These are phyloP conservation scores for Bruguiera parviflora DNA, from an alignment of 345 rosid species.

Conservation along the genomic window DNA sequence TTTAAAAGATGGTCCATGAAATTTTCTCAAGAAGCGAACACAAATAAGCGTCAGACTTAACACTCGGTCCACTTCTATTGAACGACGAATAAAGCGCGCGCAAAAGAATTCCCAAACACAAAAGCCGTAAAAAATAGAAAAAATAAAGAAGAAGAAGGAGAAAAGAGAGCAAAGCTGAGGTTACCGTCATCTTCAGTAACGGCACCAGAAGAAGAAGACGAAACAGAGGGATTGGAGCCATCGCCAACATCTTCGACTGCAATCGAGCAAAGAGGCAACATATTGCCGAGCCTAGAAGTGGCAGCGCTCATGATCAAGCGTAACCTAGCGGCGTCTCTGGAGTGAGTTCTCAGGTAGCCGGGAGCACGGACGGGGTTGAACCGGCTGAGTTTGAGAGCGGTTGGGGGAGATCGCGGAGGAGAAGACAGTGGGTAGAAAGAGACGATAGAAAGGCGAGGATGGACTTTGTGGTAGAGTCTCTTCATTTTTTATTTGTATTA, in stretches of 20 bases:
- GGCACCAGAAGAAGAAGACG: constrained; percentile 29
- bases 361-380: constrained; percentile 24
- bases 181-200: constrained; percentile 54
- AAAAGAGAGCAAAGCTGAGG: neutral
- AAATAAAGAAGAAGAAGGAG: neutral
- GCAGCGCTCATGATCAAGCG: constrained; percentile 37
- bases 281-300: constrained; percentile 40
- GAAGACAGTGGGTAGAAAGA: constrained; percentile 30
- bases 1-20: too few species aligned
- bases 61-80: too few species aligned
- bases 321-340: constrained; percentile 12
- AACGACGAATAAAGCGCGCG: too few species aligned
- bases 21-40: too few species aligned
- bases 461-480: constrained; percentile 48
- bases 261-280: constrained; percentile 41
- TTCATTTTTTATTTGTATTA: constrained; percentile 23
- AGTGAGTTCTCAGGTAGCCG: constrained; percentile 38
- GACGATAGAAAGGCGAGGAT: constrained; percentile 42
- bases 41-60: too few species aligned
- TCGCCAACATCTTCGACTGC: constrained; percentile 45
- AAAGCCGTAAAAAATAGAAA: too few species aligned
- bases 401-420: constrained; percentile 16
- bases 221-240: constrained; percentile 30
- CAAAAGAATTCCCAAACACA: too few species aligned
- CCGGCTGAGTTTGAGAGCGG: constrained; percentile 23